Evolutionary conservation across 805 yeast species (phyloP).

Genomic region (Priceomyces haplophilus): DNA sequence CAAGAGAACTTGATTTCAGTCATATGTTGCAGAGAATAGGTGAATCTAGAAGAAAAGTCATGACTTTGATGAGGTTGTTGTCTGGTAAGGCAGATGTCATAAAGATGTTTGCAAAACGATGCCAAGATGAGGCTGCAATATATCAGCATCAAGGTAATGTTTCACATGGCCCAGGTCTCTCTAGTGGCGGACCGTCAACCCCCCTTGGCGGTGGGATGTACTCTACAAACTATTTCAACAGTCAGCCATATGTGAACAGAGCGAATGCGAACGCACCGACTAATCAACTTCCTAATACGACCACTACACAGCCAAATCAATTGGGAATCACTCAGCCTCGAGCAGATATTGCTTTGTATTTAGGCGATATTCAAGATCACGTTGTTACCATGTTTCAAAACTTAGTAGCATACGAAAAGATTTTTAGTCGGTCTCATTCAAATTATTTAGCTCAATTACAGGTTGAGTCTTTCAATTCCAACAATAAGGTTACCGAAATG

Average conservation of each 20-base stretch:
- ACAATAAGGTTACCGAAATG: constrained; percentile 80
- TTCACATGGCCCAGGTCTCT: constrained; percentile 7
- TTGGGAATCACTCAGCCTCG: constrained; percentile 54
- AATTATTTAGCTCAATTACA: constrained; percentile 92
- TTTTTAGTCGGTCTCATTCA: constrained; percentile 85
- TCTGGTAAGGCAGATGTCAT: constrained; percentile 96
- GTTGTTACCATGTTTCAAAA: constrained; percentile 94
- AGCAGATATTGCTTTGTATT: constrained; percentile 85
- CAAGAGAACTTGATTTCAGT: constrained; percentile 71
- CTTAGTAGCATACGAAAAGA: constrained; percentile 85
- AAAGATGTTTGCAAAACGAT: constrained; percentile 92
- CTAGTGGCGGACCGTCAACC: constrained; percentile 6
- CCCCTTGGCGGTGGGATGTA: constrained; percentile 10
- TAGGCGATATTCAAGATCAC: constrained; percentile 97
- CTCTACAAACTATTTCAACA: constrained; percentile 2
- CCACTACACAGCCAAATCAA: constrained; percentile 11
- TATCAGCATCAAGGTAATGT: constrained; percentile 14
- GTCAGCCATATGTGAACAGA: constrained; percentile 1
- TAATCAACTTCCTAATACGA: constrained; percentile 29
- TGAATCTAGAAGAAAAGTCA: constrained; percentile 83
- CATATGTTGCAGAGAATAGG: constrained; percentile 80
- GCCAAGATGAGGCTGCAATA: constrained; percentile 63
- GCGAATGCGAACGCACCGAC: constrained; percentile 22
- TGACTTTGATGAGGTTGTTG: constrained; percentile 85
- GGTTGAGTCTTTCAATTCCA: constrained; percentile 85